A percentile compares a stretch with the other conserved stretches of the same genome.
Evolutionary conservation across 148 eudicot species (phyloP).

Genomic region (Selenicereus undatus): DNA sequence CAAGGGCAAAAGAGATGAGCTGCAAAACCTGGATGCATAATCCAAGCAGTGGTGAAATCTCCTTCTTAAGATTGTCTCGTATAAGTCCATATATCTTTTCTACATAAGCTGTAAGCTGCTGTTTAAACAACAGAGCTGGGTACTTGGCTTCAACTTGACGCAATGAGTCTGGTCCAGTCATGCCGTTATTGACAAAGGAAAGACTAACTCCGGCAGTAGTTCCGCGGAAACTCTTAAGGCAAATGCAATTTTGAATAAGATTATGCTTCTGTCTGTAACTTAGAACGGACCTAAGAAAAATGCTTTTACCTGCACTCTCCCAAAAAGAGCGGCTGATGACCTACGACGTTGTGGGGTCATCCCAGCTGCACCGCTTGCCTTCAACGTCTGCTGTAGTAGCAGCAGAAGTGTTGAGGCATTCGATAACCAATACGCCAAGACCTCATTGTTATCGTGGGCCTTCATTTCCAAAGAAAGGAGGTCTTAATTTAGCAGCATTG

Average conservation of each 20-base stretch:
- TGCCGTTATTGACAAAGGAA: slow-evolving; percentile 51
- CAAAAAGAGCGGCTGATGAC: slow-evolving; percentile 70
- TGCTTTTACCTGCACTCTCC: slow-evolving; percentile 68
- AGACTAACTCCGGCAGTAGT: slow-evolving; percentile 68
- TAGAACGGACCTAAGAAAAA: slow-evolving; percentile 1
- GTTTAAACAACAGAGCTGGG: slow-evolving; percentile 98
- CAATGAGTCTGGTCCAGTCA: slow-evolving; percentile 56
- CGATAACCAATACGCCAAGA: slow-evolving; percentile 92
- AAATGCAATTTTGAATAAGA: background rate
- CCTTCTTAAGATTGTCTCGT: slow-evolving; percentile 94
- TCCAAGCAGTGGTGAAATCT: slow-evolving; percentile 91
- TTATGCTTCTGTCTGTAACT: background rate
- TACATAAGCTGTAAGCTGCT: slow-evolving; percentile 96
- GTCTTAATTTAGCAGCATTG: background rate
- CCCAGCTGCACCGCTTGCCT: slow-evolving; percentile 93
- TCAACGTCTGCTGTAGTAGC: slow-evolving; percentile 86
- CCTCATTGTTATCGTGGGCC: slow-evolving; percentile 86
- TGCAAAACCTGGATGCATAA: slow-evolving; percentile 80
- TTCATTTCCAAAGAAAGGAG: slow-evolving; percentile 29
- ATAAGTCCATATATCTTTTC: slow-evolving; percentile 96
- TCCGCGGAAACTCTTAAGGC: slow-evolving; percentile 80
- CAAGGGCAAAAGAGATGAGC: background rate
- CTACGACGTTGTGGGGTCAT: slow-evolving; percentile 87
- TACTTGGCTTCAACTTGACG: slow-evolving; percentile 98
- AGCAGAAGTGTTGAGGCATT: slow-evolving; percentile 88